Conservation (phyloP, 805 yeast species). For the Tetrapisispora fleetii region DNA sequence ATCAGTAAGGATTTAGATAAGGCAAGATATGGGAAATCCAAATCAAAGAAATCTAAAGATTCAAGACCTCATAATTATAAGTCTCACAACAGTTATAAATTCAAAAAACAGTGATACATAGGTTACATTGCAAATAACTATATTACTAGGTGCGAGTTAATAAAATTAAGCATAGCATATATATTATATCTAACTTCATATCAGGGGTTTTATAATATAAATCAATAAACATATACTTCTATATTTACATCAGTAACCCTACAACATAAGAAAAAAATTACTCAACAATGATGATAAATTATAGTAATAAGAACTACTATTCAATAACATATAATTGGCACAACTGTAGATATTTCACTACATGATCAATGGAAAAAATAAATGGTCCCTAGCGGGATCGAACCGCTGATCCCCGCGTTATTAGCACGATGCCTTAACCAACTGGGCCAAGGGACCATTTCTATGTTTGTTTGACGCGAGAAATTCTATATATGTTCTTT, state of each 20-base stretch:
- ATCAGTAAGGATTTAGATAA: constrained; percentile 8
- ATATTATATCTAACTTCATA: not conserved
- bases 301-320: too few species aligned
- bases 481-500: too few species aligned
- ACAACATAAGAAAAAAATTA: not conserved
- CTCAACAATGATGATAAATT: too few species aligned
- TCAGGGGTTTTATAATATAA: too few species aligned
- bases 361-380: constrained; percentile 3
- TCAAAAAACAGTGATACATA: not conserved
- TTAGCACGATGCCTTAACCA: constrained; percentile 28
- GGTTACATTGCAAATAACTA: not conserved
- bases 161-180: not conserved
- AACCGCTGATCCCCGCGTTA: constrained; percentile 27
- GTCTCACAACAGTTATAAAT: constrained; percentile 3
- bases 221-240: too few species aligned
- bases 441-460: constrained; percentile 25
- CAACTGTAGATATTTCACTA: too few species aligned
- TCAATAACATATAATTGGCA: too few species aligned
- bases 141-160: not conserved
- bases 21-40: constrained; percentile 14
- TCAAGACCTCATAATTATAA: constrained; percentile 6
- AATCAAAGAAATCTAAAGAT: not conserved
- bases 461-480: too few species aligned
- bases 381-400: constrained; percentile 26
- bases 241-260: too few species aligned